Evolutionary conservation across 108 stramenopile genomes (phyloP).

Genomic region (Nannochloropsis oceanica): DNA sequence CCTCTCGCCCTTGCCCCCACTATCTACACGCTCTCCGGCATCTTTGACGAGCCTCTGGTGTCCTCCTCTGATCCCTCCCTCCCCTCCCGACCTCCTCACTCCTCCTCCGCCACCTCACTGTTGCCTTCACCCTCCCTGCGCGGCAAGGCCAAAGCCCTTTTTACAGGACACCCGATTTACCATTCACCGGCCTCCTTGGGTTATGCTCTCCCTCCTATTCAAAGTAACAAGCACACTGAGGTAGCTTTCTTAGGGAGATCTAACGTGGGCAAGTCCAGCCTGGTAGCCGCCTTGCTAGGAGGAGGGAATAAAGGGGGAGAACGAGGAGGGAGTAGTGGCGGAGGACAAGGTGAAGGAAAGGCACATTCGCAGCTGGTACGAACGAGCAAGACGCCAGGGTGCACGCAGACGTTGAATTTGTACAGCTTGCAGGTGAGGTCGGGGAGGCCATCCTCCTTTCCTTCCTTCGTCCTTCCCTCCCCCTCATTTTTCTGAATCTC

Average conservation of each 20-base stretch:
- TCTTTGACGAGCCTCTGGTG: background rate
- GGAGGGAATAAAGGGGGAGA: too few species aligned
- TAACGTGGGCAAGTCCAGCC: slow-evolving; percentile 76
- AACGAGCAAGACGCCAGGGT: slow-evolving; percentile 80
- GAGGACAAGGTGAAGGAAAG: background rate
- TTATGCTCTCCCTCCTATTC: background rate
- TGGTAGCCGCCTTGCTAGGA: slow-evolving; percentile 60
- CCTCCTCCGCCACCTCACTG: background rate
- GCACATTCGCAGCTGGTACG: slow-evolving; percentile 52
- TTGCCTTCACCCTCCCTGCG: background rate
- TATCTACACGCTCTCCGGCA: background rate
- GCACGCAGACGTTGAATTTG: slow-evolving; percentile 86
- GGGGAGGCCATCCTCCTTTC: background rate
- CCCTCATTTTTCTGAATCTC: background rate
- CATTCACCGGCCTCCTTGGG: background rate
- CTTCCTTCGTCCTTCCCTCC: background rate
- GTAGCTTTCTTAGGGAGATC: slow-evolving; percentile 74
- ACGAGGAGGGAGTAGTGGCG: too few species aligned
- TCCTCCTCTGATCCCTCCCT: background rate
- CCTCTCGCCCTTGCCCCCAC: background rate
- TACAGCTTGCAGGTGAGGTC: slow-evolving; percentile 78
- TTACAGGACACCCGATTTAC: background rate
- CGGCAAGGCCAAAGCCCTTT: background rate
- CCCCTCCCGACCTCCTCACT: background rate
- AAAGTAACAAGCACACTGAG: slow-evolving; percentile 34